Evolutionary conservation across 2,329 filamentous ascomycete species (phyloP).

Genomic region (Colletotrichum noveboracense): DNA sequence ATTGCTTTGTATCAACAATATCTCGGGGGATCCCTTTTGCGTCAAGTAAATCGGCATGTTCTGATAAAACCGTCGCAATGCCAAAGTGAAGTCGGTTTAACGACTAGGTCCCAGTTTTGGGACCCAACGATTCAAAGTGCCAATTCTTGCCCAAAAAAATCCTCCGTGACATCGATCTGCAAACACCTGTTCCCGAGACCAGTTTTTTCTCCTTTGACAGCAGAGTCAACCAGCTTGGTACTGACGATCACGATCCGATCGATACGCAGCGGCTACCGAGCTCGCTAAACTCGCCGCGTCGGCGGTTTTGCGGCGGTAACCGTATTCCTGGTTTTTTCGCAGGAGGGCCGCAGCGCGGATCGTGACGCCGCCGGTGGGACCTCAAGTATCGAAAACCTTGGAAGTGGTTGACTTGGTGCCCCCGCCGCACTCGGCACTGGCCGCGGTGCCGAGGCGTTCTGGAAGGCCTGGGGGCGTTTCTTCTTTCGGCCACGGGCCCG

Average conservation of each 20-base stretch:
- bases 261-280: background rate
- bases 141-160: background rate
- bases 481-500: background rate
- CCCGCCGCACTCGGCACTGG: background rate
- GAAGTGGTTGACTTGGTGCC: background rate
- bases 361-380: background rate
- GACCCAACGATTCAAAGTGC: background rate
- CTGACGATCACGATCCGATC: background rate
- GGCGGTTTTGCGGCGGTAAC: background rate
- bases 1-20: background rate
- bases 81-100: background rate
- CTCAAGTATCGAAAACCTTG: background rate
- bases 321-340: background rate
- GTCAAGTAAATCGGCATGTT: background rate
- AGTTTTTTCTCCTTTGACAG: background rate
- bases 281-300: background rate
- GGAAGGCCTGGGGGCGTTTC: background rate
- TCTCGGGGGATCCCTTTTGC: background rate
- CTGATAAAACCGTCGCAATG: background rate
- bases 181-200: background rate
- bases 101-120: background rate
- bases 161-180: background rate
- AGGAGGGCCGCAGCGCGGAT: background rate
- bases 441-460: background rate
- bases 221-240: background rate